Conservation (phyloP, 129 eudicot species). For the Ambrosia trifida region DNA sequence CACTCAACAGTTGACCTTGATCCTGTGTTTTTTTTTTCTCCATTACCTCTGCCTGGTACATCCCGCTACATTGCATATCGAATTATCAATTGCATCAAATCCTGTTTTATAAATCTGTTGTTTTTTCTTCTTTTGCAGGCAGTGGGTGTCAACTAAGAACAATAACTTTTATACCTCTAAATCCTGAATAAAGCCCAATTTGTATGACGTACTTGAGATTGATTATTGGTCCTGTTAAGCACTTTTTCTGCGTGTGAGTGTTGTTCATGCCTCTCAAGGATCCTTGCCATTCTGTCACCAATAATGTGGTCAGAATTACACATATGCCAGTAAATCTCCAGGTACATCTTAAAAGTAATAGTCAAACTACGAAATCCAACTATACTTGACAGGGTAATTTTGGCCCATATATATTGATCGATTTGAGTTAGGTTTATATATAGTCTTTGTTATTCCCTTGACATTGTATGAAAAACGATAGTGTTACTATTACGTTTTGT, state of each 20-base stretch:
- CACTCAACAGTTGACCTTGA: conserved; percentile 24
- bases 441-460: background rate
- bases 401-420: conserved; percentile 50
- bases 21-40: conserved; percentile 43
- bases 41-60: conserved; percentile 35
- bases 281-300: no score
- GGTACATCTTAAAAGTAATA: no score
- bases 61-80: conserved; percentile 38
- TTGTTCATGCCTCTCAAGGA: conserved; percentile 78
- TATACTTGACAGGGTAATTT: no score
- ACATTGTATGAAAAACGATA: background rate
- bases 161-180: conserved; percentile 3
- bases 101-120: background rate
- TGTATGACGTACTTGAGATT: conserved; percentile 46
- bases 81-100: background rate
- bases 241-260: conserved; percentile 57
- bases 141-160: background rate
- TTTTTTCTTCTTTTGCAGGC: background rate
- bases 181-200: background rate
- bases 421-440: background rate
- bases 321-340: no score
- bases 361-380: no score
- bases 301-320: no score
- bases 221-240: conserved; percentile 38
- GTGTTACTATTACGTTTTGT: no score